Conservation (phyloP, 352 stramenopile species). For the Pythium periplocum region DNA sequence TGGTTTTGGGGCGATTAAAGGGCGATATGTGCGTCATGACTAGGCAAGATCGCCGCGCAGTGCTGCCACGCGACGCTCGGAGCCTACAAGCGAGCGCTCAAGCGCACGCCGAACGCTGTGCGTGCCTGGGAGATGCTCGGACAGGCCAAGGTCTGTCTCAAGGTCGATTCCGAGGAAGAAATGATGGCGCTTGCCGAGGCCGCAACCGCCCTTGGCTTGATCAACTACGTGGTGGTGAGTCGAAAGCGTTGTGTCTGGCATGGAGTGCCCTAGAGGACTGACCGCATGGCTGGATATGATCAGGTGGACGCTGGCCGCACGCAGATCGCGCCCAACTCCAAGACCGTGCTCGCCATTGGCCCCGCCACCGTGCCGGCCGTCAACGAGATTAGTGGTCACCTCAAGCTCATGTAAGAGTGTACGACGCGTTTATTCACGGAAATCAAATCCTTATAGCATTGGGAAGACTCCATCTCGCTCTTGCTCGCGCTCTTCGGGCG, state of each 20-base stretch:
- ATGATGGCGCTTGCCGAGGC: slow-evolving; percentile 64
- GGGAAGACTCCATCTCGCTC: slow-evolving; percentile 48
- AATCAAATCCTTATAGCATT: slow-evolving; percentile 31
- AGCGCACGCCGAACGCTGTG: slow-evolving; percentile 64
- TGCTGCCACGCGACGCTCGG: slow-evolving; percentile 91
- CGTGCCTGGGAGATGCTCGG: slow-evolving; percentile 77
- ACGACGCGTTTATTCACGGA: too few species aligned
- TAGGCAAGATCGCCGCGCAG: slow-evolving; percentile 83
- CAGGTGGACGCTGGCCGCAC: slow-evolving; percentile 77
- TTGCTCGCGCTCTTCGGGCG: slow-evolving; percentile 15
- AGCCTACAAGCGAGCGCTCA: slow-evolving; percentile 91
- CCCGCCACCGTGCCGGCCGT: slow-evolving; percentile 62
- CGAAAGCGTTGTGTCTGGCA: background rate
- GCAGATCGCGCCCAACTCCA: slow-evolving; percentile 80
- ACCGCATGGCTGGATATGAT: slow-evolving; percentile 1
- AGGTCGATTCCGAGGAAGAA: slow-evolving; percentile 82
- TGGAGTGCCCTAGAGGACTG: background rate
- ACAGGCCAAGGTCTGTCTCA: slow-evolving; percentile 83
- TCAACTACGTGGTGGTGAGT: slow-evolving; percentile 79
- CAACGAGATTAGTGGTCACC: slow-evolving; percentile 69
- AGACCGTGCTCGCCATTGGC: slow-evolving; percentile 81
- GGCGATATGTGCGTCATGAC: background rate
- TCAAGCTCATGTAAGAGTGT: slow-evolving; percentile 76
- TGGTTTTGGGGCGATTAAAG: background rate
- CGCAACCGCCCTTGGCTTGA: slow-evolving; percentile 51